Evolutionary conservation across 2,329 filamentous ascomycete species (phyloP), one percentile per base, ranked within the genome.

Genomic region (Cladosporium cucumerinum): DNA sequence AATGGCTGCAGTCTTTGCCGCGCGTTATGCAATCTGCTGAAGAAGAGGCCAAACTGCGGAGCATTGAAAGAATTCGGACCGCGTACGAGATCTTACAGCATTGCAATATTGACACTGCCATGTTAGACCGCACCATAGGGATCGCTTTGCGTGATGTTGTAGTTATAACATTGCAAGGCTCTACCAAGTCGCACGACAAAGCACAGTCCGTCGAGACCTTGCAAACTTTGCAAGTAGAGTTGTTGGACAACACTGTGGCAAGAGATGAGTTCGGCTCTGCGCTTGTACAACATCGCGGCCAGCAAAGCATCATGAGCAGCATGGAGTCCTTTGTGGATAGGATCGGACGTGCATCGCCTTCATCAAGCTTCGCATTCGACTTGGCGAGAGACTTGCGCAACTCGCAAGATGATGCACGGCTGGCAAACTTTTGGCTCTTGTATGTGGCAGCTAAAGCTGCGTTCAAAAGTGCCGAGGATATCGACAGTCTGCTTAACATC

Each of bases 1-100:
- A 87, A 61, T 97, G 93, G 93, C 85, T 93, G 26, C 86, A 87
- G 2, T 89, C 91, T 48, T 84, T 99, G 21, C 89, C 94, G 5
- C 86, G 93, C 18, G 78, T 92, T 16, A 93, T 97, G 87, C 92
- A 94, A 74, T 86, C 88, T 10, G 89, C 88, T 69, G 93, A 98
- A 71, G 92, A 97, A 70, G 82, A 83, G n/a, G 81, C 84, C 30
- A 96, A 96, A 75, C 84, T 87, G 67, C 84, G 85, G 63, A 87
- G 89, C 1, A 84, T 98, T 28, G 84, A 85, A 30, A 91, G 94
- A 67, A 84, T 99, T n/a, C 86, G 89, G 16, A 89, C 88, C 57
- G 88, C 90, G 0, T 87, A 92, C 61, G 82, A 85, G 32, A 76
- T 94, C 8, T 79, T 95, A 23, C 84, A 84, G 21, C 81, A 84